Conservation (phyloP, 75 land plant genomes). For the Isoetes taiwanensis region DNA sequence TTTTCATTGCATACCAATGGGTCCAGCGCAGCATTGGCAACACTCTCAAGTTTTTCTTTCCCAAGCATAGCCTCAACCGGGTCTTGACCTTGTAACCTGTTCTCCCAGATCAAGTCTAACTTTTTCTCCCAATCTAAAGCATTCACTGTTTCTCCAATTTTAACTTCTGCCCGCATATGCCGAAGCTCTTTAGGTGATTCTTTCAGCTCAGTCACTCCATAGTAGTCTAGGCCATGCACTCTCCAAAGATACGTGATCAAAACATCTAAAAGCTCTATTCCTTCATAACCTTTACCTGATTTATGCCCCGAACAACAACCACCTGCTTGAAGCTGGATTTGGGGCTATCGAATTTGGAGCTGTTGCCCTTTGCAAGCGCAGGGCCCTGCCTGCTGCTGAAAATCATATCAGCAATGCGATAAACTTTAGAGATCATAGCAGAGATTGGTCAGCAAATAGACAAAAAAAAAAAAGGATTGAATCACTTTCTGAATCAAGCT, state of each 20-base stretch:
- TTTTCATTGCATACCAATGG: conserved; percentile 93
- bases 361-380: too few species aligned
- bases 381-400: too few species aligned
- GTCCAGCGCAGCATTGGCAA: conserved; percentile 69
- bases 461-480: too few species aligned
- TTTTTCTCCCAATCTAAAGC: conserved; percentile 85
- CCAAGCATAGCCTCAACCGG: conserved; percentile 78
- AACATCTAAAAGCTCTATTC: conserved; percentile 78
- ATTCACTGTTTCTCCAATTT: conserved; percentile 19
- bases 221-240: conserved; percentile 89
- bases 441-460: too few species aligned
- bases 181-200: conserved; percentile 74
- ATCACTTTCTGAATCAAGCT: too few species aligned
- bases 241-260: conserved; percentile 90
- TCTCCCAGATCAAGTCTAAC: conserved; percentile 74
- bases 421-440: too few species aligned
- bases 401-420: too few species aligned
- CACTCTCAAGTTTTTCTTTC: conserved; percentile 76
- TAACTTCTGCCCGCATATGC: conserved; percentile 67
- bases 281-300: conserved; percentile 94
- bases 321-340: too few species aligned
- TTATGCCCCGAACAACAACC: conserved; percentile 70
- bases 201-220: conserved; percentile 68
- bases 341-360: too few species aligned
- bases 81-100: conserved; percentile 66